These are phyloP conservation scores for Penicillium vulpinum DNA, from an alignment of 2,329 filamentous ascomycete genomes.

Conservation along the genomic window DNA sequence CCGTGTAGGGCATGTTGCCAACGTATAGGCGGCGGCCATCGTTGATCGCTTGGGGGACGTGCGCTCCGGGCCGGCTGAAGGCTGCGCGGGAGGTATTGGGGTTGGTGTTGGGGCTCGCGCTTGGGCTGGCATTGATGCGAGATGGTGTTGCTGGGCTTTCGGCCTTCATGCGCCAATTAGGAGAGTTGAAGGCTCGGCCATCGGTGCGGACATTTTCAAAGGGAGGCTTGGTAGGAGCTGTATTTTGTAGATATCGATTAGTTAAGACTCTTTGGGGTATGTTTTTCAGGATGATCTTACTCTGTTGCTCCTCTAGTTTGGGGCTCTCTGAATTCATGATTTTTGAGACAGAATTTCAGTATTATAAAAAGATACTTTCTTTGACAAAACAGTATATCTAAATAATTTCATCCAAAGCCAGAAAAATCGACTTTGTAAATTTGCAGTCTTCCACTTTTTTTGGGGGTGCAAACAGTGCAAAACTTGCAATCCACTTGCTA, in stretches of 20 bases:
- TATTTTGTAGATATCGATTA: conserved; percentile 10
- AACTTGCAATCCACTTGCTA: conserved; percentile 8
- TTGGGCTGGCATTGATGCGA: conserved; percentile 8
- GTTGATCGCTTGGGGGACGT: conserved; percentile 39
- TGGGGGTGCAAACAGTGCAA: conserved; percentile 25
- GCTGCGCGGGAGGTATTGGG: conserved; percentile 32
- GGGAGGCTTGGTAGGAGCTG: conserved; percentile 34
- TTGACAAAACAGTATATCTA: not conserved
- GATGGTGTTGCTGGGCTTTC: conserved; percentile 36
- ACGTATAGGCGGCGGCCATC: conserved; percentile 53
- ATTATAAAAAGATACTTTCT: not conserved
- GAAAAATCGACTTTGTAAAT: not conserved
- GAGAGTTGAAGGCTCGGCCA: conserved; percentile 41
- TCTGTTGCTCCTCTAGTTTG: conserved; percentile 35
- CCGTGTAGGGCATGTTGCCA: conserved; percentile 57
- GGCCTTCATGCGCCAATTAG: conserved; percentile 45
- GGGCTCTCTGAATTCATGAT: conserved; percentile 34
- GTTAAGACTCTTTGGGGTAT: conserved; percentile 15
- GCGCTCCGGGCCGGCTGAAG: conserved; percentile 32
- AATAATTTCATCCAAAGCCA: not conserved
- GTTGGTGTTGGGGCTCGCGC: conserved; percentile 14
- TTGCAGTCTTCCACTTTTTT: conserved; percentile 17
- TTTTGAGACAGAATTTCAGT: not conserved
- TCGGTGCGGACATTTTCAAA: conserved; percentile 37
- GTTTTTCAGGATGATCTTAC: conserved; percentile 24